These are phyloP conservation scores for Trichoderma reesei DNA, from an alignment of 495 filamentous ascomycete species.

Conservation along the genomic window DNA sequence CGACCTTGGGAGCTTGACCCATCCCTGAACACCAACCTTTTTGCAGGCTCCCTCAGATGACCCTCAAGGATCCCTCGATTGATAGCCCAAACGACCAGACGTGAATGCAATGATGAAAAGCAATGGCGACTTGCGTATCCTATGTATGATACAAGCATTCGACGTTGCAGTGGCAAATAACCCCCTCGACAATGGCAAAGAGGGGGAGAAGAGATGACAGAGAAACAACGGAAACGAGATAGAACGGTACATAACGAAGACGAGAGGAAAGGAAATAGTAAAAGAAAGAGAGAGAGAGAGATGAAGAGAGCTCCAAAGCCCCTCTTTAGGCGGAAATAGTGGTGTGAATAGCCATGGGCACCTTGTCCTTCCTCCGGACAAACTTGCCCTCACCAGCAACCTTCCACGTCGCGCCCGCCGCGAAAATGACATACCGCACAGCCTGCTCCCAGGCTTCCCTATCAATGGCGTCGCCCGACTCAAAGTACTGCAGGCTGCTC, in stretches of 20 bases:
- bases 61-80: no score
- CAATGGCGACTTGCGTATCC: no score
- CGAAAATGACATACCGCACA: conserved; percentile 27
- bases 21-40: no score
- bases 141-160: no score
- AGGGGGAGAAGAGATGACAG: background rate
- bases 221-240: background rate
- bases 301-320: no score
- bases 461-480: conserved; percentile 34
- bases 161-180: no score
- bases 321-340: background rate
- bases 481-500: conserved; percentile 29
- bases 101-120: no score
- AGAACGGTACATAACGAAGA: no score
- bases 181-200: no score
- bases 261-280: background rate
- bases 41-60: no score
- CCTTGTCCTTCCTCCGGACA: background rate
- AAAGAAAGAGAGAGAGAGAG: background rate
- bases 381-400: conserved; percentile 4
- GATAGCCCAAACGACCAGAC: no score
- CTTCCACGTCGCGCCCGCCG: conserved; percentile 23
- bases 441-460: conserved; percentile 35
- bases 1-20: no score
- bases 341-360: background rate